Conservation (phyloP, 1,284 basidiomycete genomes). For the Cutaneotrichosporon daszewskae region DNA sequence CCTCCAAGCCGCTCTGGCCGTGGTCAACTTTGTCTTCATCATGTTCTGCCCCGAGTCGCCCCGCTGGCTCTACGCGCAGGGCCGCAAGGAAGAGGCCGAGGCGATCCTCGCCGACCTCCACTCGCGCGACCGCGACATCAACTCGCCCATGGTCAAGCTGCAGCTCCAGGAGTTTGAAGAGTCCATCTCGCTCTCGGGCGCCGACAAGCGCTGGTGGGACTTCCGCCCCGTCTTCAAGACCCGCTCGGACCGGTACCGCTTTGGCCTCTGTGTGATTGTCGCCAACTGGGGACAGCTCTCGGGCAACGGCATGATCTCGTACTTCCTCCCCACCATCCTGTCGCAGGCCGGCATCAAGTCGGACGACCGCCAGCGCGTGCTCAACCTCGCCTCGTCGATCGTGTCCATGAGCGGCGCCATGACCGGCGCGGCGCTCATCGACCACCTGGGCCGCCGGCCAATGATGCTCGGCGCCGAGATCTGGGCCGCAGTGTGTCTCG, state of each 20-base stretch:
- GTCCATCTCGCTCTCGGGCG: conserved; percentile 43
- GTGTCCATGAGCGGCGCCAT: conserved; percentile 28
- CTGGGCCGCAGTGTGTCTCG: conserved; percentile 20
- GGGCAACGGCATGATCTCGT: conserved; percentile 46
- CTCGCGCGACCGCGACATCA: conserved; percentile 50
- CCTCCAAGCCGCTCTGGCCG: conserved; percentile 52
- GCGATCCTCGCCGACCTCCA: conserved; percentile 44
- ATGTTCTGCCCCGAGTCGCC: conserved; percentile 47
- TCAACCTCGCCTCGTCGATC: conserved; percentile 29
- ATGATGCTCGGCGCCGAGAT: conserved; percentile 27
- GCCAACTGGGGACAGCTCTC: conserved; percentile 28
- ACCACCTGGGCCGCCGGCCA: conserved; percentile 27
- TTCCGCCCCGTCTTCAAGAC: conserved; percentile 54
- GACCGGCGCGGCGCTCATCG: conserved; percentile 23
- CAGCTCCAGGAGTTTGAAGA: conserved; percentile 56
- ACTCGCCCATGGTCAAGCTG: conserved; percentile 54
- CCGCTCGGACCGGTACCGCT: conserved; percentile 51
- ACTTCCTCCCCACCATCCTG: conserved; percentile 31
- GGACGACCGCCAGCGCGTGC: conserved; percentile 22
- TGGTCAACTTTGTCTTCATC: conserved; percentile 51
- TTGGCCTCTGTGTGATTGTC: conserved; percentile 52
- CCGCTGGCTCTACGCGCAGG: conserved; percentile 48
- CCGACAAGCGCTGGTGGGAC: conserved; percentile 52
- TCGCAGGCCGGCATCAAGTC: conserved; percentile 24
- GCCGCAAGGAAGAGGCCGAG: conserved; percentile 17